Base-by-base conservation (phyloP, 768 basidiomycete species). In the Tulasnella sp. region DNA sequence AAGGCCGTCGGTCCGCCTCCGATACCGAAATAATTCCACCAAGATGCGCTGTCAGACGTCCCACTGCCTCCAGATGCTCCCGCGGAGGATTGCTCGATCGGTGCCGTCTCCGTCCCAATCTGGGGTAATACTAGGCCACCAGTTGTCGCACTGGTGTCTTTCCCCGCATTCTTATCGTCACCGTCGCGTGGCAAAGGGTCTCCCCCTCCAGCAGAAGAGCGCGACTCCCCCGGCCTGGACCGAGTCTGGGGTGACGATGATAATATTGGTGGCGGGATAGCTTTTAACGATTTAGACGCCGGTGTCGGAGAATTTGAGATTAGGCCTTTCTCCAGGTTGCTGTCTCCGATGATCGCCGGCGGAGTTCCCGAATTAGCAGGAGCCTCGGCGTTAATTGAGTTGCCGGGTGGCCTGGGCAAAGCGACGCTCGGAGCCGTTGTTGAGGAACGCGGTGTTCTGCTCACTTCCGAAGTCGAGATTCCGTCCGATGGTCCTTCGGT, bases 11-110 rank as follows among this genome's bases (percentile, higher is more conserved):
- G 76, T 36, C 76, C 76, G 76, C 76, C 76, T 10, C 76, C 76
- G 16, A 77, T 39, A 2, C 76, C 76, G 76, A 77, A 40, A 56
- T 77, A 77, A 62, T 77, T 77, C 76, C 76, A 77, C 76, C 76
- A 77, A 24, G 75, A 48, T 42, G 75, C 62, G 62, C 62, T 68
- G 62, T 68, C 62, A 68, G 31, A 36, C 62, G 62, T 68, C 62
- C 62, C 62, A 36, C 31, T 34, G 62, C 31, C 34, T 36, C 62
- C 62, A 68, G 62, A 36, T 68, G 62, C 62, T 68, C 62, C 62
- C 31, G 62, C 62, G 62, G 62, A 68, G 62, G 62, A 36, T 31
- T 27, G 62, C 62, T 68, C 62, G 62, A 68, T 68, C 62, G 62
- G 62, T 36, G 31, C 62, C 62, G 62, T 14, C 31, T 31, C 34